Conservation (phyloP, 176 grass and related monocot genomes). For the Eragrostis nindensis region DNA sequence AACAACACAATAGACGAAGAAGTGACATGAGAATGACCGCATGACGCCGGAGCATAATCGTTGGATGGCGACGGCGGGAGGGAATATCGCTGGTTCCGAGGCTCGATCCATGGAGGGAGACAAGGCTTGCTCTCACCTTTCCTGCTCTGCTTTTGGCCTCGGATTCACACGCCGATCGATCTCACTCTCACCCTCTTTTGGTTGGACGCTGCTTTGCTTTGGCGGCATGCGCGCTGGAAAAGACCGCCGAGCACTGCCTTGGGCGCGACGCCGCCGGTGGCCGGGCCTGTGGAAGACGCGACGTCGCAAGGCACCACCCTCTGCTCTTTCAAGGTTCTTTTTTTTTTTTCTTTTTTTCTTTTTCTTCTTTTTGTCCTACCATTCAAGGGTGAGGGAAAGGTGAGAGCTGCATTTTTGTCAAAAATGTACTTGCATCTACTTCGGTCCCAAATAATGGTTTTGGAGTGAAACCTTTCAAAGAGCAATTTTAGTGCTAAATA, state of each 20-base stretch:
- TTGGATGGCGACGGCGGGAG: conserved; percentile 18
- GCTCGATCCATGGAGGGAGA: not conserved
- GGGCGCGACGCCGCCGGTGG: conserved; percentile 30
- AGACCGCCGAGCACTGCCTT: conserved; percentile 30
- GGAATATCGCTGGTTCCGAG: conserved; percentile 52
- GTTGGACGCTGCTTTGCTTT: conserved; percentile 23
- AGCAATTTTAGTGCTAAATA: too few relatives aligned
- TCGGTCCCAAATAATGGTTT: too few relatives aligned
- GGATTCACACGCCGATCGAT: conserved; percentile 29
- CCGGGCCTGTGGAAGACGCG: not conserved
- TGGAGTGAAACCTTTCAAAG: too few relatives aligned
- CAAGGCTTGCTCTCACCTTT: conserved; percentile 17
- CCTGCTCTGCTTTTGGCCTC: conserved; percentile 34
- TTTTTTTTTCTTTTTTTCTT: too few relatives aligned
- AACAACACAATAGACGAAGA: too few relatives aligned
- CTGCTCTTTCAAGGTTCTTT: not conserved
- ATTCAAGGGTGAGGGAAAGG: not conserved
- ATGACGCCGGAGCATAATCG: not conserved
- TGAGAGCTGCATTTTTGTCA: too few relatives aligned
- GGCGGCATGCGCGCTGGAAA: conserved; percentile 36
- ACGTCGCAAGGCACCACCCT: not conserved
- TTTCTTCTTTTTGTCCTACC: not conserved
- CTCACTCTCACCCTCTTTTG: too few relatives aligned
- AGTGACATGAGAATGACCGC: too few relatives aligned
- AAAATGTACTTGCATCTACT: too few relatives aligned